Evolutionary conservation across 768 basidiomycete genomes (phyloP).

Genomic region (Suillus ampliporus): DNA sequence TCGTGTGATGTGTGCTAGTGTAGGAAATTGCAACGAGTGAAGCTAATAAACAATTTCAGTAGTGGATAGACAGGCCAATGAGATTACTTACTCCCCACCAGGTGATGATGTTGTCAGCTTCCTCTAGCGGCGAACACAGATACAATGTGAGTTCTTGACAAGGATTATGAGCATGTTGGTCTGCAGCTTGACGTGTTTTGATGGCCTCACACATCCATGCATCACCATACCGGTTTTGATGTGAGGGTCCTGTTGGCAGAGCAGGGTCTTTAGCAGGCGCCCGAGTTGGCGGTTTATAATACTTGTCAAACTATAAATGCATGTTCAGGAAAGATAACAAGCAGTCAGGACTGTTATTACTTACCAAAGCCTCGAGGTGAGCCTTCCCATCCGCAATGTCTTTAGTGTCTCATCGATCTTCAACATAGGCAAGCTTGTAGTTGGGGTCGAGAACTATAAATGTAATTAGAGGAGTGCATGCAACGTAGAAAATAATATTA

Average conservation of each 20-base stretch:
- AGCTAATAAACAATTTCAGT: conserved; percentile 5
- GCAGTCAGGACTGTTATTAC: too few species aligned
- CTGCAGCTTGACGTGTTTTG: conserved; percentile 1
- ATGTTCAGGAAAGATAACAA: too few species aligned
- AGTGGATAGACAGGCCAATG: background rate
- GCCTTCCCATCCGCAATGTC: too few species aligned
- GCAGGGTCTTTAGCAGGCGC: too few species aligned
- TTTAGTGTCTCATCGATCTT: background rate
- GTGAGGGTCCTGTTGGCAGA: too few species aligned
- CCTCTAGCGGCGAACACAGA: conserved; percentile 7
- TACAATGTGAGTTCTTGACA: conserved; percentile 7
- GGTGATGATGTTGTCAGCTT: background rate
- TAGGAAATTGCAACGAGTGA: conserved; percentile 24
- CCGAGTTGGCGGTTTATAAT: too few species aligned
- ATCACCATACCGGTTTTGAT: too few species aligned
- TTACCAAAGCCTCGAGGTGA: too few species aligned
- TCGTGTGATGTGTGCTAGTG: conserved; percentile 17
- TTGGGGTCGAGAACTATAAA: conserved; percentile 15
- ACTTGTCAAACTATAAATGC: too few species aligned
- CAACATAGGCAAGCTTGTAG: conserved; percentile 5
- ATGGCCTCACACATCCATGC: background rate
- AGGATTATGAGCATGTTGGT: background rate
- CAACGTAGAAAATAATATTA: too few species aligned
- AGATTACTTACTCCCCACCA: conserved; percentile 14
- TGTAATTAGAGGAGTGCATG: too few species aligned